Evolutionary conservation across 495 filamentous ascomycete genomes (phyloP), one percentile per base, ranked within the genome.

Genomic region (Zalerion maritima): DNA sequence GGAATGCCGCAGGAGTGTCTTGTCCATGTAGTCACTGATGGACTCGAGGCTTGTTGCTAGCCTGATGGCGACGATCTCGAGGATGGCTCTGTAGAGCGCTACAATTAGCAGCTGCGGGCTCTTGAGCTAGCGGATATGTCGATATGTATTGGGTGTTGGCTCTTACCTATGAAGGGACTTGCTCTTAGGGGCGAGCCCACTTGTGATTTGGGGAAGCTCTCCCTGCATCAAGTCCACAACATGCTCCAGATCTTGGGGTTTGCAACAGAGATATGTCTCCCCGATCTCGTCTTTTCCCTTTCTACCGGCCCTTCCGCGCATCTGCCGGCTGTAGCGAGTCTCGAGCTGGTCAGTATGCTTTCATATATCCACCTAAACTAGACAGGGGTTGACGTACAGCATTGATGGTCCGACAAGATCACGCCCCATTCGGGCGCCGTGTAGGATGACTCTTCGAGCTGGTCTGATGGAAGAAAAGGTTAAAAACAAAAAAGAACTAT

Each of bases 241-340:
- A 2, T 62, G 68, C 42, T 76, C 70, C 20, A 86, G 43, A 40
- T 86, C 81, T n/a, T 57, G 49, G 36, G 69, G 67, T 11, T 73
- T 66, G 41, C 80, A 85, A 34, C 79, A 82, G 3, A 89, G 52
- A 45, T 79, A 86, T 12, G 77, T 85, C 54, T 86, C 81, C 4
- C 81, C 81, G 24, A 76, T 51, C 14, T 81, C 76, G 32, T 86
- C 81, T 36, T 83, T 85, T 8, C 81, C 81, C 46, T 85, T 85
- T 32, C 81, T 72, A 15, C 81, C 81, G 14, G 81, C 81, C 32
- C 81, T 67, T 8, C 81, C 81, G 40, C 79, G 71, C 81, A 86
- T 89, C 52, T 89, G 81, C 21, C 79, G 69, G 6, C 75, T 78
- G 43, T 11, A n/a, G 9, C n/a, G n/a, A n/a, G 11, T 7, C 2